A percentile compares a stretch with the other conserved stretches of the same genome.
Evolutionary conservation across 495 filamentous ascomycete genomes (phyloP).

Genomic region (Penicillium diatomitis): DNA sequence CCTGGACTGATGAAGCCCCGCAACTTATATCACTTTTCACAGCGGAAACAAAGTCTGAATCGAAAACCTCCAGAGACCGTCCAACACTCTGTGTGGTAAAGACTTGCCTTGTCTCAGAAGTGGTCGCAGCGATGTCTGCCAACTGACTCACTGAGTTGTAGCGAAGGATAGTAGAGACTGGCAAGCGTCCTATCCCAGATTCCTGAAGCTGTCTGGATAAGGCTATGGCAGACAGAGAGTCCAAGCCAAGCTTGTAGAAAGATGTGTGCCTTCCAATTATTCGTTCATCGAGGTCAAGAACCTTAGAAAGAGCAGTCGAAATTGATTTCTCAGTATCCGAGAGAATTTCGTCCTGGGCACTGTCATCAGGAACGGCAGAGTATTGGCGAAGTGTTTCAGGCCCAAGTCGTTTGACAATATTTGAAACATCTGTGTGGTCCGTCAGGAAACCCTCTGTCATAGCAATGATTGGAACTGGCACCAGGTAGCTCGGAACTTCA

Average conservation of each 20-base stretch:
- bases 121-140: constrained; percentile 21
- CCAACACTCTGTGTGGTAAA: neutral
- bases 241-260: constrained; percentile 60
- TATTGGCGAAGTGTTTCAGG: constrained; percentile 17
- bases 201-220: constrained; percentile 45
- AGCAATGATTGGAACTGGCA: constrained; percentile 57
- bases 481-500: constrained; percentile 57
- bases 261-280: constrained; percentile 41
- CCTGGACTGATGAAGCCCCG: constrained; percentile 31
- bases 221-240: constrained; percentile 72
- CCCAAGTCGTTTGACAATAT: constrained; percentile 19
- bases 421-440: constrained; percentile 39
- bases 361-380: constrained; percentile 3
- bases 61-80: constrained; percentile 1
- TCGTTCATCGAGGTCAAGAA: constrained; percentile 34
- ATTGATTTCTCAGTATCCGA: constrained; percentile 30
- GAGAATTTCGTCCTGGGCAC: constrained; percentile 21
- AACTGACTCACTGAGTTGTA: constrained; percentile 51
- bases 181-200: constrained; percentile 31
- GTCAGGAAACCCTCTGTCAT: constrained; percentile 56
- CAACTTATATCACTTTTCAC: constrained; percentile 10
- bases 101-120: too few relatives aligned
- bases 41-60: constrained; percentile 4
- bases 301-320: constrained; percentile 40
- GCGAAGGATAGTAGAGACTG: constrained; percentile 55